Evolutionary conservation across 2,329 filamentous ascomycete genomes (phyloP).

Genomic region (Penicillium sp.): DNA sequence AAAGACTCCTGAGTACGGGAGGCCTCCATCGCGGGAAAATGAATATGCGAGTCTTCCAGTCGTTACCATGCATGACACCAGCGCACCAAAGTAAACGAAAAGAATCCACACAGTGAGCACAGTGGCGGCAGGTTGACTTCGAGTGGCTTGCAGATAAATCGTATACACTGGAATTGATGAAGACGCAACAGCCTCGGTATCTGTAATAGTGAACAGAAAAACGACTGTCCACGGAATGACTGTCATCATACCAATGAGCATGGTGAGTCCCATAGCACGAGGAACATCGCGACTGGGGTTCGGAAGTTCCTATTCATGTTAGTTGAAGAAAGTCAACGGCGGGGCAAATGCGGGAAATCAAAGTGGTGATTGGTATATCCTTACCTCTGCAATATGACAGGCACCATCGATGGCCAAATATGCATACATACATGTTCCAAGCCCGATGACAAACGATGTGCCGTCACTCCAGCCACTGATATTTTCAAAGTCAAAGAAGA

Average conservation of each 20-base stretch:
- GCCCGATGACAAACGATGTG: conserved; percentile 22
- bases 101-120: conserved; percentile 22
- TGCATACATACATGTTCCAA: conserved; percentile 29
- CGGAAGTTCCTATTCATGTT: conserved; percentile 15
- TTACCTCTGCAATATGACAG: conserved; percentile 28
- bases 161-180: conserved; percentile 21
- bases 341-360: too few species aligned
- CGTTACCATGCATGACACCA: conserved; percentile 9
- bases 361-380: not conserved
- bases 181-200: conserved; percentile 14
- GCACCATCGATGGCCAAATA: conserved; percentile 26
- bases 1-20: conserved; percentile 18
- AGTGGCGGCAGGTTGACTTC: conserved; percentile 12
- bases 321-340: too few species aligned
- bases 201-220: conserved; percentile 22
- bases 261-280: conserved; percentile 21
- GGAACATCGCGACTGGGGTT: conserved; percentile 22
- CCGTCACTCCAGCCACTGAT: conserved; percentile 29
- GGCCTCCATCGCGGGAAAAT: conserved; percentile 14
- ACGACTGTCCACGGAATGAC: conserved; percentile 20
- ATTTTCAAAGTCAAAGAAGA: conserved; percentile 20
- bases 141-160: conserved; percentile 21
- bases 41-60: conserved; percentile 14
- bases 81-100: conserved; percentile 45
- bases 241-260: conserved; percentile 20